A percentile compares a stretch with the other conserved stretches of the same genome.
These are phyloP conservation scores for Cetradonia linearis DNA, from an alignment of 495 filamentous ascomycete species.

Conservation along the genomic window DNA sequence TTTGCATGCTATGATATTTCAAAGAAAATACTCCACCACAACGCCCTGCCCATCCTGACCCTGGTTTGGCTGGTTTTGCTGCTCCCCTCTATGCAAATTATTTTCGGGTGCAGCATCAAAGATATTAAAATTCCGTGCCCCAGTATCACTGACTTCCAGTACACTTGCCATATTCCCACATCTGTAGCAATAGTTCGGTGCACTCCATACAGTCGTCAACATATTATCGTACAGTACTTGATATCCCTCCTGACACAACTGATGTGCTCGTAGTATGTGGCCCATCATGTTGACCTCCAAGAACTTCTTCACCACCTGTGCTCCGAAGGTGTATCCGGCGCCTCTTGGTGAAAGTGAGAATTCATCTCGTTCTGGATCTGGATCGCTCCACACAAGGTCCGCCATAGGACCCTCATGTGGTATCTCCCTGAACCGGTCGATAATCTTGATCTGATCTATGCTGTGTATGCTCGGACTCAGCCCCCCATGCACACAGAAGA, in stretches of 20 bases:
- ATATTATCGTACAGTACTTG: constrained; percentile 92
- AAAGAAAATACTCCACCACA: constrained; percentile 62
- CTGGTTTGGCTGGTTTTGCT: constrained; percentile 52
- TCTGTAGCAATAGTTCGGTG: constrained; percentile 91
- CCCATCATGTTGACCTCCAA: constrained; percentile 93
- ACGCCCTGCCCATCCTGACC: constrained; percentile 49
- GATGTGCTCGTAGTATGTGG: constrained; percentile 91
- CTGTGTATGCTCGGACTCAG: constrained; percentile 93
- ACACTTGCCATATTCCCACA: constrained; percentile 97
- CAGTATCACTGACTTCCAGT: constrained; percentile 83
- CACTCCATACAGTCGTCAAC: constrained; percentile 93
- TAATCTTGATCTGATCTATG: constrained; percentile 98
- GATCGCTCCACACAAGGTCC: constrained; percentile 97
- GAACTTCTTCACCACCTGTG: constrained; percentile 95
- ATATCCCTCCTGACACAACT: constrained; percentile 94
- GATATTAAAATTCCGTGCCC: constrained; percentile 90
- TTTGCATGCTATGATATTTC: constrained; percentile 37
- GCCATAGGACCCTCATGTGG: constrained; percentile 98
- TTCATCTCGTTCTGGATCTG: constrained; percentile 89
- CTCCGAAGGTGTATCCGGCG: constrained; percentile 93
- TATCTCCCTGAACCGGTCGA: constrained; percentile 96
- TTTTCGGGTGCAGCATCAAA: constrained; percentile 97
- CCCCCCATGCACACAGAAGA: constrained; percentile 96
- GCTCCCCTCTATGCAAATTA: constrained; percentile 70
- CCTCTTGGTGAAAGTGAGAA: constrained; percentile 90